Percentiles rank a stretch among this genome's conserved stretches.
Conservation (phyloP, 441 rosid species). For the Arabidopsis hybrid region DNA sequence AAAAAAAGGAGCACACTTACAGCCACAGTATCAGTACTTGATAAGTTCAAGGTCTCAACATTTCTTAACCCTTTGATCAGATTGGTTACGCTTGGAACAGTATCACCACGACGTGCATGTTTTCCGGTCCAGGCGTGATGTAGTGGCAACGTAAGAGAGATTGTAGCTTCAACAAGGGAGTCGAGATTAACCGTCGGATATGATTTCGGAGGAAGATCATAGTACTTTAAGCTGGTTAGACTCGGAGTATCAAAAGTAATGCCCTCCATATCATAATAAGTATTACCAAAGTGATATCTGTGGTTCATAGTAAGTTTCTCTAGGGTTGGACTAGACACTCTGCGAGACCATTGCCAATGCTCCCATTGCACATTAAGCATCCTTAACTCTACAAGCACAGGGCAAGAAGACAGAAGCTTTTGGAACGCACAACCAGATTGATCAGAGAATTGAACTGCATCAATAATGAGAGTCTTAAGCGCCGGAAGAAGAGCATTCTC, state of each 20-base stretch:
- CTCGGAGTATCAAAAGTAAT: constrained; percentile 6
- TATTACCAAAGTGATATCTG: constrained; percentile 3
- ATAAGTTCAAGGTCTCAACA: constrained; percentile 2
- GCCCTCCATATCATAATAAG: not conserved
- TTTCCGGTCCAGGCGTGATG: not conserved
- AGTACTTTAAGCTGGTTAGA: constrained; percentile 1
- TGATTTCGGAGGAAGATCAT: not conserved
- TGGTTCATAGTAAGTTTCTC: constrained; percentile 7
- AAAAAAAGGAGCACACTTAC: not conserved
- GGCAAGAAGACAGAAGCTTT: constrained; percentile 14
- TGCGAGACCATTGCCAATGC: not conserved
- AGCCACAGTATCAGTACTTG: not conserved
- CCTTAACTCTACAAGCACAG: constrained; percentile 11
- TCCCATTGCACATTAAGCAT: not conserved
- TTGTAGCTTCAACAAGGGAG: not conserved
- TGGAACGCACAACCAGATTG: not conserved
- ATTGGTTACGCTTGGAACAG: not conserved
- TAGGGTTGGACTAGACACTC: not conserved
- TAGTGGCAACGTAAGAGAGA: not conserved
- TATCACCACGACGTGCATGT: not conserved
- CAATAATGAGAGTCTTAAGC: constrained; percentile 8
- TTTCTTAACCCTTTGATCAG: constrained; percentile 20
- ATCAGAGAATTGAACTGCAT: not conserved
- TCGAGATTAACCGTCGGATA: constrained; percentile 16
- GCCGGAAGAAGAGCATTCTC: constrained; percentile 19